A percentile compares a stretch with the other conserved stretches of the same genome.
These are phyloP conservation scores for Torulaspora quercuum DNA, from an alignment of 805 yeast species.

Conservation along the genomic window DNA sequence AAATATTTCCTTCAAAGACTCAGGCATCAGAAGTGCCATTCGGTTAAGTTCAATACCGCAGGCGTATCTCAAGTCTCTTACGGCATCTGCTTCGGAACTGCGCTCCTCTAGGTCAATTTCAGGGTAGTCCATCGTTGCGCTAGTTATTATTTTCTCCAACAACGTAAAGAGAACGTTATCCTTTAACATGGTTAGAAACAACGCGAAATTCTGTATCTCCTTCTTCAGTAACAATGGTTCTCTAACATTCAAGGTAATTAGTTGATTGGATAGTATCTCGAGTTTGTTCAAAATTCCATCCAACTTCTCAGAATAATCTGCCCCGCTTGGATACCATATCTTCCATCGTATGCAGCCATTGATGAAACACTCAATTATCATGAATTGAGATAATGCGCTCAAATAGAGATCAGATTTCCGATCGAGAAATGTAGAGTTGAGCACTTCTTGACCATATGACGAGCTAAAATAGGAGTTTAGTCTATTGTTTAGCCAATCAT, in stretches of 20 bases:
- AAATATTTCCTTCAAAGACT: conserved; percentile 73
- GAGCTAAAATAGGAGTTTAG: conserved; percentile 71
- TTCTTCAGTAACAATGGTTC: conserved; percentile 81
- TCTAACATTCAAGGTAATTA: conserved; percentile 68
- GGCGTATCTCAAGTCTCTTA: conserved; percentile 82
- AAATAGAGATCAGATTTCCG: conserved; percentile 65
- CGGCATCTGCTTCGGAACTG: conserved; percentile 71
- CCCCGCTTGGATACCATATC: conserved; percentile 62
- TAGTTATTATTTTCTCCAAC: conserved; percentile 77
- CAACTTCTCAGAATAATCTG: conserved; percentile 46
- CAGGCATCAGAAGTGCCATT: conserved; percentile 93
- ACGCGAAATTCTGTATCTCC: conserved; percentile 87
- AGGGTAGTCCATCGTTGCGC: conserved; percentile 81
- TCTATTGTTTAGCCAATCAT: conserved; percentile 75
- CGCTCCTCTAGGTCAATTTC: conserved; percentile 45
- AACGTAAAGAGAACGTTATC: conserved; percentile 80
- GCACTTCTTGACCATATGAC: conserved; percentile 60
- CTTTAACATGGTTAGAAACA: conserved; percentile 85
- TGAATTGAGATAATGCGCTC: conserved; percentile 76
- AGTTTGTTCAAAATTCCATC: conserved; percentile 53
- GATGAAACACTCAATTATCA: conserved; percentile 82
- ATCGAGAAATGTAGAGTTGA: conserved; percentile 51
- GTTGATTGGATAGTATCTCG: conserved; percentile 67
- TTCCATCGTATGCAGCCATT: conserved; percentile 95
- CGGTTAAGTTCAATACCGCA: conserved; percentile 95